Percentiles rank a stretch among this genome's conserved stretches.
Conservation (phyloP, 441 rosid species). For the Theobroma grandiflorum region DNA sequence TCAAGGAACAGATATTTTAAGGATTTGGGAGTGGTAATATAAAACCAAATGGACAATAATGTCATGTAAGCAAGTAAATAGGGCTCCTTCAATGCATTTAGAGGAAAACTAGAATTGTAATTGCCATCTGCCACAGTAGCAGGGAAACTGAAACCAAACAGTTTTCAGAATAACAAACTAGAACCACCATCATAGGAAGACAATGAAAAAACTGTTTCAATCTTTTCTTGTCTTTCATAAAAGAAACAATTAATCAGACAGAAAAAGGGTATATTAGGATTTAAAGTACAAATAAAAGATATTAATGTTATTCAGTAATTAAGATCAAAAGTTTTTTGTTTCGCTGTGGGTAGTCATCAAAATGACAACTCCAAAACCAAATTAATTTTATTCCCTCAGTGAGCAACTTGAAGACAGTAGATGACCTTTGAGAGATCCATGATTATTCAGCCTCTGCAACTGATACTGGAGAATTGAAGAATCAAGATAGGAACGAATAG, state of each 20-base stretch:
- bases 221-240: not conserved
- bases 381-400: conserved; percentile 4
- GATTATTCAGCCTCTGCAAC: conserved; percentile 84
- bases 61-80: not conserved
- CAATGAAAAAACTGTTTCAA: not conserved
- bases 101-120: not conserved
- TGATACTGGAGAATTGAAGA: conserved; percentile 94
- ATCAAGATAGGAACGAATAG: conserved; percentile 90
- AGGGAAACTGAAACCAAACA: conserved; percentile 9
- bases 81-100: conserved; percentile 4
- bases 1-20: not conserved
- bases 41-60: not conserved
- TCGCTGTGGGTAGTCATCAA: conserved; percentile 1
- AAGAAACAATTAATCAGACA: conserved; percentile 8
- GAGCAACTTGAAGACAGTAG: conserved; percentile 30
- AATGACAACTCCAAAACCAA: conserved; percentile 4
- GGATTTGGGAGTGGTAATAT: not conserved
- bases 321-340: not conserved
- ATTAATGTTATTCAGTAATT: not conserved
- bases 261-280: not conserved
- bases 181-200: not conserved
- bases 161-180: not conserved
- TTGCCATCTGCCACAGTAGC: not conserved
- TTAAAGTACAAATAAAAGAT: conserved; percentile 1
- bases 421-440: conserved; percentile 87